Base-by-base conservation (phyloP, 768 basidiomycete genomes). In the Agrocybe chaxingu region DNA sequence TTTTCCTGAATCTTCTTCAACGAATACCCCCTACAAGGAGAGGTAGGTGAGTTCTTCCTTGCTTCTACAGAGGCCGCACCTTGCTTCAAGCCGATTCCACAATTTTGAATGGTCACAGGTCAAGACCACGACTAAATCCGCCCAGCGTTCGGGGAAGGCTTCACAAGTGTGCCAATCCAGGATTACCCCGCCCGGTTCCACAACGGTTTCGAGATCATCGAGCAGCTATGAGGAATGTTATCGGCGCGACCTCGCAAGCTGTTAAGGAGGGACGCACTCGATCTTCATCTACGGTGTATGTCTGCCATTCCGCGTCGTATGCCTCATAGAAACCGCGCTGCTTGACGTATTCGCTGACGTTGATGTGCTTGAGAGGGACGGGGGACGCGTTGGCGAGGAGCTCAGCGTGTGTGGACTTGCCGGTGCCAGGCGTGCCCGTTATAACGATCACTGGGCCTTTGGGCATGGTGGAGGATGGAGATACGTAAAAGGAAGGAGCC, bases 1-100 rank as follows among this genome's bases (percentile, higher is more conserved):
- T 99, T 99, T 70, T 99, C 97, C 65, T 95, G 89, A 4, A 99
- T 92, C 70, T 99, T 99, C 66, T 91, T 91, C 43, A 94, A 67
- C 1, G 89, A 72, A 64, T 98, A 98, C 7, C 81, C 79, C 53
- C 95, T 98, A 66, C 29, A 50, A 38, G 48, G 42, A n/a, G 47
- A 45, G 42, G 24, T 24, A 48, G 45, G 48, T 31, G 44, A 47
- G 19, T 13, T 7, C 45, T 16, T 53, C 11, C 47, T 46, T 48
- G 41, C 37, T 13, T 41, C 37, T 54, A 24, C 8, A 47, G 52
- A 40, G 13, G 19, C 11, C 79, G 45, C 46, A 93, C 97, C 97
- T 77, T 65, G 85, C 85, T 70, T 98, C 95, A 12, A 98, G 73
- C 33, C 97, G 80, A 9, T 90, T 83, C 91, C 97, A 98, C 29